These are phyloP conservation scores for Diplosphaera chodatii DNA, from an alignment of 139 green algal genomes.

Conservation along the genomic window DNA sequence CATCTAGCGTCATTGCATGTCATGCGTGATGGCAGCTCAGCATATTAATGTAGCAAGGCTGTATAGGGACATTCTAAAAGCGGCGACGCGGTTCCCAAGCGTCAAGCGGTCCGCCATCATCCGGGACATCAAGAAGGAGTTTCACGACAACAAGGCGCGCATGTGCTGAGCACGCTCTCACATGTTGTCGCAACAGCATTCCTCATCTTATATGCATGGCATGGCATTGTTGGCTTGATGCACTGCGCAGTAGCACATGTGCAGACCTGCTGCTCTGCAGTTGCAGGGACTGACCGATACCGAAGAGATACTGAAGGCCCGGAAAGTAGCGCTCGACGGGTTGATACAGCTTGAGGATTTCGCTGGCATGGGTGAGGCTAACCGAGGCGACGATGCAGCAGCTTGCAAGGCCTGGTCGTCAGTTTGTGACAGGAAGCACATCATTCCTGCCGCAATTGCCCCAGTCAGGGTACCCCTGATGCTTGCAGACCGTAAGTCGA, in stretches of 20 bases:
- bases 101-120: conserved; percentile 62
- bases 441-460: too few relatives aligned
- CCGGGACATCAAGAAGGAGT: conserved; percentile 60
- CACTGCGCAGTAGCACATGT: too few relatives aligned
- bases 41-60: conserved; percentile 33
- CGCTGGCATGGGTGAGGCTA: conserved; percentile 1
- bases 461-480: too few relatives aligned
- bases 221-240: too few relatives aligned
- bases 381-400: too few relatives aligned
- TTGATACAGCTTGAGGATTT: conserved; percentile 36
- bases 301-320: conserved; percentile 15
- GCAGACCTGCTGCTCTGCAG: too few relatives aligned
- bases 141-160: conserved; percentile 58
- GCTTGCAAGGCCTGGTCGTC: too few relatives aligned
- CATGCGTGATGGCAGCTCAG: background rate
- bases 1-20: too few relatives aligned
- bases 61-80: conserved; percentile 69
- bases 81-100: conserved; percentile 61
- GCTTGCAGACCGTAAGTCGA: background rate
- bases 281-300: conserved; percentile 37
- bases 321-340: conserved; percentile 18
- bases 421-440: too few relatives aligned
- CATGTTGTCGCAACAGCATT: too few relatives aligned
- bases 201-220: too few relatives aligned
- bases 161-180: too few relatives aligned